These are phyloP conservation scores for Xylaria sp. DNA, from an alignment of 2,329 filamentous ascomycete species.

Conservation along the genomic window DNA sequence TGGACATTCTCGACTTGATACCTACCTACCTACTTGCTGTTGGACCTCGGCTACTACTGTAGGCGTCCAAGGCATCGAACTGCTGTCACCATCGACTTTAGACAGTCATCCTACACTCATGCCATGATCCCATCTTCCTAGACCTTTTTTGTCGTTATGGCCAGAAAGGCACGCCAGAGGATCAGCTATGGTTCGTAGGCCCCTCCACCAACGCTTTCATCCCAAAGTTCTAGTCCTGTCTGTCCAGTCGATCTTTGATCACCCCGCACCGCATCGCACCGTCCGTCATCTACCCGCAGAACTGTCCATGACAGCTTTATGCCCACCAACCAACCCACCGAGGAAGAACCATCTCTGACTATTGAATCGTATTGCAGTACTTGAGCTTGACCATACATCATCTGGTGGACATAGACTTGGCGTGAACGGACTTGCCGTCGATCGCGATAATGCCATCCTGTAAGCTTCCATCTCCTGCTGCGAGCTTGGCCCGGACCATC, in stretches of 20 bases:
- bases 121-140: conserved; percentile 19
- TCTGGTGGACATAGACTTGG: conserved; percentile 86
- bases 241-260: conserved; percentile 20
- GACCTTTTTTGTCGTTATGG: conserved; percentile 48
- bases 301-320: no score
- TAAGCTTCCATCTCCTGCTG: conserved; percentile 50
- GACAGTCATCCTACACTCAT: conserved; percentile 14
- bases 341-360: conserved; percentile 22
- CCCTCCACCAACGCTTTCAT: conserved; percentile 9
- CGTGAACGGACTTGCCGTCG: conserved; percentile 91
- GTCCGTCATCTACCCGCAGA: neutral
- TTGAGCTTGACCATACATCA: conserved; percentile 61
- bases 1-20: neutral
- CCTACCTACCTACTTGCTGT: no score
- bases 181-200: conserved; percentile 64
- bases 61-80: conserved; percentile 11
- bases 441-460: conserved; percentile 82
- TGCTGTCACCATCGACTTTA: neutral
- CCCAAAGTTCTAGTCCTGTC: conserved; percentile 7
- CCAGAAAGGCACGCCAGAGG: conserved; percentile 66
- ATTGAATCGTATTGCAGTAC: conserved; percentile 45
- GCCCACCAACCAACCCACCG: neutral
- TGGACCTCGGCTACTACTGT: neutral
- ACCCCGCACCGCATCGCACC: conserved; percentile 29
- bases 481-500: conserved; percentile 10